Evolutionary conservation across 352 stramenopile species (phyloP).

Genomic region (Discostella stelligera): DNA sequence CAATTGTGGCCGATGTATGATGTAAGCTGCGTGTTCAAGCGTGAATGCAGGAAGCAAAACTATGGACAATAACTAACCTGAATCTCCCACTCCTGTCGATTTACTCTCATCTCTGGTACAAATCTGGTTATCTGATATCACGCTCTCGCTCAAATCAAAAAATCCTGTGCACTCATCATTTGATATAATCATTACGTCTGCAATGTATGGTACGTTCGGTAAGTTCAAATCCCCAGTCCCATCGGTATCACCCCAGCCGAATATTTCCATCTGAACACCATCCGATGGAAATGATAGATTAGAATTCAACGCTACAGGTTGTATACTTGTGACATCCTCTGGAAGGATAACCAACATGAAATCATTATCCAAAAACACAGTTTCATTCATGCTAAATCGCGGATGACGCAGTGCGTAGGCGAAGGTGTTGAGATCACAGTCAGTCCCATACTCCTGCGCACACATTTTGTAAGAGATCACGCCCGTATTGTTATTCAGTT

Average conservation of each 20-base stretch:
- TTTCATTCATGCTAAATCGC: not conserved
- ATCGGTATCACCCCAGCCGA: constrained; percentile 12
- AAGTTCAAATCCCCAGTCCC: not conserved
- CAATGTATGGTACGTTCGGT: constrained; percentile 5
- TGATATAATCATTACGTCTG: not conserved
- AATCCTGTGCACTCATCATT: not conserved
- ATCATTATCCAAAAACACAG: not conserved
- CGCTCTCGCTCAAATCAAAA: not conserved
- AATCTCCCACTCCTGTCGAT: not conserved
- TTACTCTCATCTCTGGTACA: constrained; percentile 5
- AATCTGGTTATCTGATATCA: constrained; percentile 8
- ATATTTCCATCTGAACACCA: not conserved
- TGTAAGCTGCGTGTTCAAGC: not conserved
- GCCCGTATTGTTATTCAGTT: not conserved
- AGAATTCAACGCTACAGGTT: constrained; percentile 11
- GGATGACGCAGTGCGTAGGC: constrained; percentile 5
- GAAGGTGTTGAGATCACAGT: not conserved
- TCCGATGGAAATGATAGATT: not conserved
- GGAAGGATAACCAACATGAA: constrained; percentile 15
- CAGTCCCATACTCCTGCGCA: constrained; percentile 1
- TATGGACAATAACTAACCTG: not conserved
- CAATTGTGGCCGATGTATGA: not conserved
- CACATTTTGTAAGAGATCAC: constrained; percentile 3
- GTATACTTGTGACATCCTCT: constrained; percentile 1
- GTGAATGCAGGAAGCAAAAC: not conserved